Base-by-base conservation (phyloP, 1,139 yeast genomes). In the Kluyveromyces sp. region DNA sequence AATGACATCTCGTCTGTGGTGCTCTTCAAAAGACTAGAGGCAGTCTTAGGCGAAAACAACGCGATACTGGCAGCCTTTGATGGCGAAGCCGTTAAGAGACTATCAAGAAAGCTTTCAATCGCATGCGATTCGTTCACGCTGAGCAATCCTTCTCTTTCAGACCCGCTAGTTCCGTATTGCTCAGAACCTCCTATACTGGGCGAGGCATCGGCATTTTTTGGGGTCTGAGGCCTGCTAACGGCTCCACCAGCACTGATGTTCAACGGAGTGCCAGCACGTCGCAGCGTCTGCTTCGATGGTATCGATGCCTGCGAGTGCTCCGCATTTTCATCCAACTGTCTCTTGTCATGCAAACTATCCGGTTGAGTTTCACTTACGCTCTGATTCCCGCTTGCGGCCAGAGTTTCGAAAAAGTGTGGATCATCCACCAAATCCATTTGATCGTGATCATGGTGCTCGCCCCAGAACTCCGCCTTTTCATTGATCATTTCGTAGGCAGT, bases 81-180 rank as follows among this genome's bases (percentile, higher is more conserved):
- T 9, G 41, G 36, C 8, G 41, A 38, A 2, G 41, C 36, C 8
- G 45, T 39, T 11, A 61, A 44, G 17, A 61, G 42, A 32, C 57
- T 56, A 39, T 61, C 64, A 34, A 61, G 45, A 36, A 61, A 61
- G 33, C 52, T 50, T 39, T 59, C 64, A 33, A 61, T 61, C 2
- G 63, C 65, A 47, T 52, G 49, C 3, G 64, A 56, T 43, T 61
- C 66, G 43, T 53, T 49, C 11, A 57, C 49, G 39, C 64, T 61
- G 41, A 61, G 45, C 30, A 61, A 46, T 12, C 36, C 35, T 7
- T 38, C 41, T 13, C 16, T 13, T 8, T 38, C 34, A 17, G 28
- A 32, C 13, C 16, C 16, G 16, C 16, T 29, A 15, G 18, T 28
- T n/a, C 25, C 25, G 17, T 11, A 15, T 4, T 16, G 25, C 7